Evolutionary conservation across 495 filamentous ascomycete genomes (phyloP).

Genomic region (Rusavskia elegans): DNA sequence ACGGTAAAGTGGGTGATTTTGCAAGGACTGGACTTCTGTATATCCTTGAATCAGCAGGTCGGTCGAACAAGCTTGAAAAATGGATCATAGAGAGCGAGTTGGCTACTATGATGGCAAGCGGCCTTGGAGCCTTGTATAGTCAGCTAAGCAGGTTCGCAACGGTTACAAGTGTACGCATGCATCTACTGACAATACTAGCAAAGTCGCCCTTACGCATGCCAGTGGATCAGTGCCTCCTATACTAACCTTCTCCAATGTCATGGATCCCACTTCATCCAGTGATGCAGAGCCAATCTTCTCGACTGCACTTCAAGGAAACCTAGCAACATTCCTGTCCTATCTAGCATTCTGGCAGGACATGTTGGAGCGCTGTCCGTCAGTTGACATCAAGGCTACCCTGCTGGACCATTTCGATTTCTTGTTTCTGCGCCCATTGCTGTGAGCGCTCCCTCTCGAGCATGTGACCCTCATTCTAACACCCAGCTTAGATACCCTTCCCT

Average conservation of each 20-base stretch:
- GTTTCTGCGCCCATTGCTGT: slow-evolving; percentile 91
- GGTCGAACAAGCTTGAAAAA: slow-evolving; percentile 64
- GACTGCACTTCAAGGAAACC: slow-evolving; percentile 53
- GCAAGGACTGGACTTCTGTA: slow-evolving; percentile 92
- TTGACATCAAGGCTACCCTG: slow-evolving; percentile 79
- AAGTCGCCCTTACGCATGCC: slow-evolving; percentile 23
- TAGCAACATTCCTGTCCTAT: slow-evolving; percentile 90
- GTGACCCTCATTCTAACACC: background rate
- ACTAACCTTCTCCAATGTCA: slow-evolving; percentile 72
- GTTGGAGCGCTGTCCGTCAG: slow-evolving; percentile 81
- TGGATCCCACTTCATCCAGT: slow-evolving; percentile 39
- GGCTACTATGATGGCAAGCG: slow-evolving; percentile 91
- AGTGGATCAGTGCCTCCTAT: slow-evolving; percentile 63
- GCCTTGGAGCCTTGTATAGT: slow-evolving; percentile 88
- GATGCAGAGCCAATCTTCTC: slow-evolving; percentile 58
- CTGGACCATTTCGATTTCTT: slow-evolving; percentile 95
- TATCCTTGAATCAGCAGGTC: slow-evolving; percentile 83
- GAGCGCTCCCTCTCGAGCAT: slow-evolving; percentile 14
- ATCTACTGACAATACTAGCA: slow-evolving; percentile 13
- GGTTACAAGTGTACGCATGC: background rate
- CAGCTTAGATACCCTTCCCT: slow-evolving; percentile 71
- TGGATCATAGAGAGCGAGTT: slow-evolving; percentile 97
- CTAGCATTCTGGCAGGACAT: slow-evolving; percentile 97
- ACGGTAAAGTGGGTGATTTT: slow-evolving; percentile 87
- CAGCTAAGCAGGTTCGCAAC: slow-evolving; percentile 61